Base-by-base conservation (phyloP, 176 grass and related monocot genomes). In the Aegilops longissima region DNA sequence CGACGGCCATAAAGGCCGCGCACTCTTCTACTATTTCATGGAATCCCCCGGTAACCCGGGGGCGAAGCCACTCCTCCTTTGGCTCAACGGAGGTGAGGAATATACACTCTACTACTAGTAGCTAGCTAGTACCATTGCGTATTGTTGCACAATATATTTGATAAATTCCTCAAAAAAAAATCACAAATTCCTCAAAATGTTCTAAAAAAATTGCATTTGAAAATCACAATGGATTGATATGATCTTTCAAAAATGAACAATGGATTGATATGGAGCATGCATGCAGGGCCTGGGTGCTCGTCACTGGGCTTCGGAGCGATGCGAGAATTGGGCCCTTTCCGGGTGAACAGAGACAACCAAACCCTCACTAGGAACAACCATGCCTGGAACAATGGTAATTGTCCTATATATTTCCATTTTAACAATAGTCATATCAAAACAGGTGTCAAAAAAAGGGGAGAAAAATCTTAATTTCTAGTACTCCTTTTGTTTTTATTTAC, bases 1-100 rank as follows among this genome's bases (percentile, higher is more conserved):
- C n/a, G 70, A 73, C 39, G 5, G 3, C 35, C 9, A 42, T 4
- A 45, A 45, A 1, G 70, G 70, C n/a, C 39, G 39, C 1, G 70
- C 39, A 0, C 70, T 73, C 39, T 73, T 75, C 72, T 75, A 75
- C 42, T 75, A 75, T 42, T 71, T 71, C 9, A 35, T 71, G 9
- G 68, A 71, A 10, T 35, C 68, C 1, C 3, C 68, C 20, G 35
- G 68, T 3, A 17, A 38, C 18, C 33, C 68, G 4, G 35, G 9
- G 35, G 35, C 20, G 34, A 71, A 71, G 35, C 68, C 68, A 39
- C 68, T 71, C 35, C 68, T 71, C 9, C 68, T 71, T 0, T 71
- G 68, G 66, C 66, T 70, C 66, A 70, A 70, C 66, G 66, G 34
- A 71, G 68, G 68, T 40, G 68, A 71, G 65, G 6, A 68, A 68